Conservation (phyloP, 345 rosid species). For the Melaleuca quinquenervia region DNA sequence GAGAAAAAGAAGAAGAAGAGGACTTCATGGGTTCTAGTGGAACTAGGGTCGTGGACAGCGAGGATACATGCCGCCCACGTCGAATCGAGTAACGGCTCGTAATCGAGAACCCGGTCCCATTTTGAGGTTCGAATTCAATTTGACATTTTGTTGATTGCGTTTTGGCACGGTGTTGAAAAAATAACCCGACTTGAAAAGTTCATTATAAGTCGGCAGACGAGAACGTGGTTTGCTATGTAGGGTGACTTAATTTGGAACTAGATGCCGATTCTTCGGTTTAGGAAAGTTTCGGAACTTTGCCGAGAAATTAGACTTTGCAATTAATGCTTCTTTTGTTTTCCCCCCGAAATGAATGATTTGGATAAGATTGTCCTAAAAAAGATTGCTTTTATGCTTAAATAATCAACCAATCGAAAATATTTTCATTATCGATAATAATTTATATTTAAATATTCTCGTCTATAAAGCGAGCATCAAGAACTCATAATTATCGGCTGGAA, state of each 20-base stretch:
- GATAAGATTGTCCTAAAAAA: no score
- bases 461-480: background rate
- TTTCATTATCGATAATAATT: no score
- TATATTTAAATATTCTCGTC: no score
- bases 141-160: background rate
- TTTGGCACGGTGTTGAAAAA: background rate
- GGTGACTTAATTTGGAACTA: background rate
- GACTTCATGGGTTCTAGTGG: background rate
- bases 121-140: background rate
- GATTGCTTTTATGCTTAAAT: no score
- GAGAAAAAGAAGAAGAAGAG: background rate
- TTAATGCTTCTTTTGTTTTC: background rate
- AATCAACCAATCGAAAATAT: no score
- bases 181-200: background rate
- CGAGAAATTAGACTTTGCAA: background rate
- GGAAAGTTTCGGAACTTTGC: background rate
- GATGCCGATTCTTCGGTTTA: background rate
- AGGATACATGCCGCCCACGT: background rate
- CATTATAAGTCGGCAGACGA: background rate
- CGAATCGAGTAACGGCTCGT: background rate
- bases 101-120: background rate
- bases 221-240: background rate
- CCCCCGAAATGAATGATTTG: no score
- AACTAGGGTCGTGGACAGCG: background rate
- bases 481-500: background rate